Evolutionary conservation across 139 green algal species (phyloP).

Genomic region (Penium margaritaceum): DNA sequence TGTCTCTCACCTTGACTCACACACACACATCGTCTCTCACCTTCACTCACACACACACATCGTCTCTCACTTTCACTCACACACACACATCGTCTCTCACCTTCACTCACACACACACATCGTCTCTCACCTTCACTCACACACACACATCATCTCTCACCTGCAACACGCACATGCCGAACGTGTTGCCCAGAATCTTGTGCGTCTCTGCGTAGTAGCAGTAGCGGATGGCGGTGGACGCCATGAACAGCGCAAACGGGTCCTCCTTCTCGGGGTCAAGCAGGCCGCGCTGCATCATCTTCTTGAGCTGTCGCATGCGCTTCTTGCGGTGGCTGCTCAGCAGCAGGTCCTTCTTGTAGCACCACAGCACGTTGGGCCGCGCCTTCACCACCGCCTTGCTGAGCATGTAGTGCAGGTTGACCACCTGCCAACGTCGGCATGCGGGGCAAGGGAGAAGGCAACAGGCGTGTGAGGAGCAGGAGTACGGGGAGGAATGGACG

Average conservation of each 20-base stretch:
- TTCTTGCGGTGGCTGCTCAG: conserved; percentile 91
- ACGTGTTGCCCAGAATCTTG: conserved; percentile 94
- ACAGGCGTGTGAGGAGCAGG: too few relatives aligned
- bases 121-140: too few relatives aligned
- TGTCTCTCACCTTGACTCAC: too few relatives aligned
- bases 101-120: too few relatives aligned
- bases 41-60: too few relatives aligned
- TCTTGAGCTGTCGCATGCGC: conserved; percentile 90
- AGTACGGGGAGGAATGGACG: too few relatives aligned
- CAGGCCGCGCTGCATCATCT: conserved; percentile 81
- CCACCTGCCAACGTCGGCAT: too few relatives aligned
- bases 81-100: too few relatives aligned
- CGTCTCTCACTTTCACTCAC: too few relatives aligned
- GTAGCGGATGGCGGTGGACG: conserved; percentile 92
- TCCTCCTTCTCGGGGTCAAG: conserved; percentile 94
- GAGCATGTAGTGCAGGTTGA: conserved; percentile 99
- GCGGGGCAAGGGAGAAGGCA: too few relatives aligned
- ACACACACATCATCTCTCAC: too few relatives aligned
- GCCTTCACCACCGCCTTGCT: conserved; percentile 87
- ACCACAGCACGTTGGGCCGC: conserved; percentile 91
- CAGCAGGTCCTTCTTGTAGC: conserved; percentile 98
- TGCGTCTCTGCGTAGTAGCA: conserved; percentile 96
- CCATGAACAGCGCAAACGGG: conserved; percentile 93
- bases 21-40: too few relatives aligned
- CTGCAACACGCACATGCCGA: conserved; percentile 96